Percentiles rank a stretch among this genome's conserved stretches.
Conservation (phyloP, 257 asterid species). For the Phtheirospermum japonicum region DNA sequence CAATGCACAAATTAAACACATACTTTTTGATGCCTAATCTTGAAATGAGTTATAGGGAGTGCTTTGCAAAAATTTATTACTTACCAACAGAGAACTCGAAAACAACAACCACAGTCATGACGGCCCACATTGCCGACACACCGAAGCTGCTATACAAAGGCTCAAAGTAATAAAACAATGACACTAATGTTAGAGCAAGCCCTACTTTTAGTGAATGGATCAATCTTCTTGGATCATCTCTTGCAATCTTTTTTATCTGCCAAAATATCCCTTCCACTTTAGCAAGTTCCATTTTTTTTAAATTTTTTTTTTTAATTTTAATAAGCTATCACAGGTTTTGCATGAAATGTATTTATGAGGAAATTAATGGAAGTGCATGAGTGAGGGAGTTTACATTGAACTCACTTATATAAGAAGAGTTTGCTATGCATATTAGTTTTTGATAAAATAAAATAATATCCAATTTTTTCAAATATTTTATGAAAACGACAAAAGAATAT, state of each 20-base stretch:
- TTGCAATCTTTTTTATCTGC: constrained; percentile 39
- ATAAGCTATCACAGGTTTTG: no score
- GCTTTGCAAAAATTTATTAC: no score
- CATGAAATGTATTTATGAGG: no score
- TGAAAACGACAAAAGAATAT: constrained; percentile 28
- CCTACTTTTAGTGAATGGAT: constrained; percentile 77
- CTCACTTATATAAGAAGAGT: no score
- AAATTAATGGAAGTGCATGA: no score
- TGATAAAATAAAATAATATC: constrained; percentile 25
- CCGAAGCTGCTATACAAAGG: constrained; percentile 66
- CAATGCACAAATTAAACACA: no score
- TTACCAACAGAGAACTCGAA: constrained; percentile 75
- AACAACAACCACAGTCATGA: constrained; percentile 78
- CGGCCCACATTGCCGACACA: constrained; percentile 78
- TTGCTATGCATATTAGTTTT: no score
- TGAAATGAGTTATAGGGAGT: no score
- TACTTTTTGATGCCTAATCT: no score
- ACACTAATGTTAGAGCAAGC: constrained; percentile 59
- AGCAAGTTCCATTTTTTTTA: constrained; percentile 31
- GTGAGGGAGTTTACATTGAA: no score
- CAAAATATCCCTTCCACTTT: constrained; percentile 28
- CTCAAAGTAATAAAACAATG: constrained; percentile 62
- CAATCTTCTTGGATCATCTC: constrained; percentile 71
- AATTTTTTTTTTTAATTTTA: no score
- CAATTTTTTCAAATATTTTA: no score